Base-by-base conservation (phyloP, 306 rosid genomes). In the Prinsepia uniflora region DNA sequence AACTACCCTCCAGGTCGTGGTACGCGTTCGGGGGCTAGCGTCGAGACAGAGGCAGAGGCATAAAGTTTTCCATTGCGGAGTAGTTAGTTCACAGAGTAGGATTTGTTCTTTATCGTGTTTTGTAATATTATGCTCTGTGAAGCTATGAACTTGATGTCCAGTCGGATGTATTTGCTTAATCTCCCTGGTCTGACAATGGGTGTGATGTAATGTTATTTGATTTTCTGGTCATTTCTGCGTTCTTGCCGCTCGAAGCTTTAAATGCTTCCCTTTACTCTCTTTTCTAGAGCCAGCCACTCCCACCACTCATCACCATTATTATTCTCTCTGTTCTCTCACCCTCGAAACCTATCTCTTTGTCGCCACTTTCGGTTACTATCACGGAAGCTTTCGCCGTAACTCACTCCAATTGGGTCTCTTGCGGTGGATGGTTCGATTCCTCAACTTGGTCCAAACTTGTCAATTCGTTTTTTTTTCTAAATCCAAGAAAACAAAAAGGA, bases 171-270 rank as follows among this genome's bases (percentile, higher is more conserved):
- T n/a, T n/a, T n/a, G n/a, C n/a, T n/a, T n/a, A n/a, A n/a, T n/a
- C n/a, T n/a, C n/a, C n/a, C n/a, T n/a, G n/a, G n/a, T n/a, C n/a
- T n/a, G n/a, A n/a, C n/a, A n/a, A n/a, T n/a, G n/a, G n/a, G n/a
- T n/a, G n/a, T n/a, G n/a, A n/a, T n/a, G n/a, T n/a, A n/a, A n/a
- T n/a, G n/a, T n/a, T n/a, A n/a, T n/a, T n/a, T n/a, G n/a, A n/a
- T n/a, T n/a, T n/a, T n/a, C n/a, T n/a, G n/a, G n/a, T n/a, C n/a
- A n/a, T n/a, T n/a, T n/a, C n/a, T n/a, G n/a, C n/a, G n/a, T n/a
- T n/a, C n/a, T n/a, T n/a, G n/a, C 75, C 76, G 80, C 75, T 87
- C 24, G 72, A 68, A 85, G 82, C 88, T 78, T 87, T 81, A 63
- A 83, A 84, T 84, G 87, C 87, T 70, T 73, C 77, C 22, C 86